Percentiles rank a stretch among this genome's conserved stretches.
Conservation (phyloP, 2,329 filamentous ascomycete species). For the Huntiella decipiens region DNA sequence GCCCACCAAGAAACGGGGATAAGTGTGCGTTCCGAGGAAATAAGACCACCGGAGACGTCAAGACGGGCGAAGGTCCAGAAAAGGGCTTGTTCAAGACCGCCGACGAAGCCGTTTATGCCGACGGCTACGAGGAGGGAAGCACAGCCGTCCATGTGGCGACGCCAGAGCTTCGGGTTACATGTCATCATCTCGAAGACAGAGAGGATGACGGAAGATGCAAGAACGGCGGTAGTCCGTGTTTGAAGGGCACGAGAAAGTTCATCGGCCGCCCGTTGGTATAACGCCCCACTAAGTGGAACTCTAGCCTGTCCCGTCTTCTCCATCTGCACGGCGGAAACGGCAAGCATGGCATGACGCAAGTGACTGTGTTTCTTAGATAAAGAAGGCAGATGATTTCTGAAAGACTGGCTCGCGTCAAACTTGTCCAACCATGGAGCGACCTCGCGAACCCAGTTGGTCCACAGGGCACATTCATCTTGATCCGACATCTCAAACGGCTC, state of each 20-base stretch:
- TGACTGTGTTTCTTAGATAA: slow-evolving; percentile 26
- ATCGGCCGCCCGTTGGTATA: slow-evolving; percentile 33
- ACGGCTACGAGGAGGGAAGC: slow-evolving; percentile 30
- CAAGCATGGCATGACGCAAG: slow-evolving; percentile 29
- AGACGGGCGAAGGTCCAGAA: slow-evolving; percentile 38
- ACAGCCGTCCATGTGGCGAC: slow-evolving; percentile 32
- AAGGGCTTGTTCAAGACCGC: slow-evolving; percentile 28
- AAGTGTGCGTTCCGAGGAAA: slow-evolving; percentile 30
- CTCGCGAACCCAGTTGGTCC: slow-evolving; percentile 25
- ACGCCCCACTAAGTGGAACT: slow-evolving; percentile 19
- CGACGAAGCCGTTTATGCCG: slow-evolving; percentile 30
- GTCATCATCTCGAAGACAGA: slow-evolving; percentile 36
- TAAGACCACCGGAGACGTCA: slow-evolving; percentile 34
- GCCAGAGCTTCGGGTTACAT: slow-evolving; percentile 28
- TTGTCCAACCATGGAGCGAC: slow-evolving; percentile 31
- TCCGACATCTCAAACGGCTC: neutral
- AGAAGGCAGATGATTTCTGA: slow-evolving; percentile 27
- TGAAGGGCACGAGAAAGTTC: slow-evolving; percentile 28
- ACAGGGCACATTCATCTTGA: slow-evolving; percentile 19
- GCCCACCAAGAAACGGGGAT: slow-evolving; percentile 29
- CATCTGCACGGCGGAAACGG: slow-evolving; percentile 31
- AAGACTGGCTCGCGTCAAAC: slow-evolving; percentile 30
- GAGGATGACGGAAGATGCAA: slow-evolving; percentile 33
- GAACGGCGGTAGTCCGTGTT: slow-evolving; percentile 27
- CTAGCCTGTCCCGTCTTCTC: slow-evolving; percentile 16